A percentile compares a stretch with the other conserved stretches of the same genome.
Evolutionary conservation across 2,329 filamentous ascomycete genomes (phyloP).

Genomic region (Phialophora expanda): DNA sequence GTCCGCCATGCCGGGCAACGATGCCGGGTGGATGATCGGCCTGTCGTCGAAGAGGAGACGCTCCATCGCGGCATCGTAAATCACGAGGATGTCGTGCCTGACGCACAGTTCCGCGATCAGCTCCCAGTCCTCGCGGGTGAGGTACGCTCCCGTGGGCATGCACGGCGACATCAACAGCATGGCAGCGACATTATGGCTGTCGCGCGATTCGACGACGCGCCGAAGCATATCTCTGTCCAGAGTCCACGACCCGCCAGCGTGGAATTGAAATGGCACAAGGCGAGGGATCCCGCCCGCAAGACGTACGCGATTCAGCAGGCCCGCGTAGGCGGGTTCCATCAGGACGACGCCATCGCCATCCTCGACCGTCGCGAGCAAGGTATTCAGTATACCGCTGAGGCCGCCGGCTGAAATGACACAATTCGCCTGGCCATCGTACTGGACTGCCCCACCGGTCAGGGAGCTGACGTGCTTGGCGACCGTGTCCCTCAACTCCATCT

Average conservation of each 20-base stretch:
- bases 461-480: slow-evolving; percentile 22
- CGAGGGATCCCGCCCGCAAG: slow-evolving; percentile 26
- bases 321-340: slow-evolving; percentile 23
- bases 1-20: slow-evolving; percentile 25
- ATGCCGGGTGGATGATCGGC: slow-evolving; percentile 19
- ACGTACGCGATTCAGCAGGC: slow-evolving; percentile 26
- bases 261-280: slow-evolving; percentile 23
- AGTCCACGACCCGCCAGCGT: slow-evolving; percentile 18
- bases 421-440: slow-evolving; percentile 23
- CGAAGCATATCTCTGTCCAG: slow-evolving; percentile 18
- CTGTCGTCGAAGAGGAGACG: slow-evolving; percentile 26
- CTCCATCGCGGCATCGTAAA: slow-evolving; percentile 30
- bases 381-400: slow-evolving; percentile 27
- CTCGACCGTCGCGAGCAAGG: slow-evolving; percentile 26
- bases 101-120: slow-evolving; percentile 28
- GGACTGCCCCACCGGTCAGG: slow-evolving; percentile 9
- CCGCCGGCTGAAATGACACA: slow-evolving; percentile 27
- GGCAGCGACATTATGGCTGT: slow-evolving; percentile 5
- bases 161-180: slow-evolving; percentile 30
- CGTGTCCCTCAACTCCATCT: slow-evolving; percentile 19
- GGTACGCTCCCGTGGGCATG: slow-evolving; percentile 26
- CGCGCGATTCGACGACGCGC: slow-evolving; percentile 7
- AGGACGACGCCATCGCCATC: slow-evolving; percentile 28
- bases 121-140: slow-evolving; percentile 19
- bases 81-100: slow-evolving; percentile 21